Evolutionary conservation across 2,329 filamentous ascomycete species (phyloP).

Genomic region (Colletotrichum navitas): DNA sequence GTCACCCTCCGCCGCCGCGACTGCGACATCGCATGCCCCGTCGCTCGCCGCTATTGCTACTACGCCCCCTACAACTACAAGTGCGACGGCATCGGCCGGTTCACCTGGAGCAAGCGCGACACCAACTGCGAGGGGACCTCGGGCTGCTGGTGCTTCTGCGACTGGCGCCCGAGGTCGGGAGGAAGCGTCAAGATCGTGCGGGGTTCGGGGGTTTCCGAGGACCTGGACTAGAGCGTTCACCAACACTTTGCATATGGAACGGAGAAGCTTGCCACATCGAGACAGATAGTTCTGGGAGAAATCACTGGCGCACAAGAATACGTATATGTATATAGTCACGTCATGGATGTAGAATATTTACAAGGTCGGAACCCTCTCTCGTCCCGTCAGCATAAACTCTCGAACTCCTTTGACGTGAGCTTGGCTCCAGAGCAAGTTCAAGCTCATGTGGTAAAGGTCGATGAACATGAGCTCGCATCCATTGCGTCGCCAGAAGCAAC

Average conservation of each 20-base stretch:
- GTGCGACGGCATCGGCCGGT: conserved; percentile 7
- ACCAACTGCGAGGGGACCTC: conserved; percentile 18
- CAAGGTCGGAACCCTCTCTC: too few relatives aligned
- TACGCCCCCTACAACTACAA: conserved; percentile 13
- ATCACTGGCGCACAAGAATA: accelerated
- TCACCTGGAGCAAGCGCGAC: not conserved
- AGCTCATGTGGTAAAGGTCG: too few relatives aligned
- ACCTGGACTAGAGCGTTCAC: not conserved
- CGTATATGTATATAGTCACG: not conserved
- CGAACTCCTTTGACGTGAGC: too few relatives aligned
- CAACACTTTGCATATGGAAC: too few relatives aligned
- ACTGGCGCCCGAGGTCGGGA: conserved; percentile 19
- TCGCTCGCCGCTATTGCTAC: conserved; percentile 1
- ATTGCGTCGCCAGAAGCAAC: too few relatives aligned
- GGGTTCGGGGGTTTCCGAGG: not conserved
- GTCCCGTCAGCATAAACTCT: too few relatives aligned
- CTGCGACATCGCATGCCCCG: conserved; percentile 10
- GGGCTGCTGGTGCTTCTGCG: conserved; percentile 29
- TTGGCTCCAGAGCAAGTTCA: too few relatives aligned
- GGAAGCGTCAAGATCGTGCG: not conserved
- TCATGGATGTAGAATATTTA: not conserved
- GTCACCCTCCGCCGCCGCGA: not conserved
- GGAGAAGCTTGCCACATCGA: not conserved
- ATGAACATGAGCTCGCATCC: too few relatives aligned
- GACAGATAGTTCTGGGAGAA: not conserved